Evolutionary conservation across 495 filamentous ascomycete genomes (phyloP), one percentile per base, ranked within the genome.

Genomic region (Tetracladium setigerum): DNA sequence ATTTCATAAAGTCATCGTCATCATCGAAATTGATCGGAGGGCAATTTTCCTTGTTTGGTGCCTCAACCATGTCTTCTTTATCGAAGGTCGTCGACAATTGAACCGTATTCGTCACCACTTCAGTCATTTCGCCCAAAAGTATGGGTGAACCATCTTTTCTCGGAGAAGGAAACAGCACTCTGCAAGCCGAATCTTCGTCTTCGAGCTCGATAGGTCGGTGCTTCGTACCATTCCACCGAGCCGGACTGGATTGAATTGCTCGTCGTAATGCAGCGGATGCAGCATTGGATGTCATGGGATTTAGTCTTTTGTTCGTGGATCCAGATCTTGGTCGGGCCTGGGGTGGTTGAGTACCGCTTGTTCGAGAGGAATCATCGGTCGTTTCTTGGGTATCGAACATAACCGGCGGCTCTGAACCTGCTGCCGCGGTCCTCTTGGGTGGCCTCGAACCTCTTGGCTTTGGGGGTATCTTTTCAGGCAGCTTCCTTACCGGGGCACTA

Each of bases 101-200:
- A 33, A 76, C 72, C 40, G 70, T 66, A 57, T 83, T 86, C 39
- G 77, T 60, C 31, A 67, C 57, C 31, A 79, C 72, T 50, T 79
- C 68, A 57, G 72, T 73, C 22, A 81, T 70, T 50, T 80, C 69
- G 57, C 75, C 77, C 37, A 82, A 67, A 51, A 75, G 67, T 57
- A 74, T 83, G 55, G 77, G 63, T 44, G 70, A 65, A 15, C 75
- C 71, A 38, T 79, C 78, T 53, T 79, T 80, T 46, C 75, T 73
- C 1, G 75, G 74, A 6, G 75, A 77, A n/a, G 86, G 83, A 66
- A 96, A 96, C 38, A 96, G 72, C 30, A 89, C 65, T 58, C 91
- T 78, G 59, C 87, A 77, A 18, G 84, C 87, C 37, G 74, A 75
- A 31, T 53, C 42, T 17, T 70, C 63, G 39, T 66, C 63, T 38